These are phyloP conservation scores for Epichloe uncinata DNA, from an alignment of 2,329 filamentous ascomycete species.

Conservation along the genomic window DNA sequence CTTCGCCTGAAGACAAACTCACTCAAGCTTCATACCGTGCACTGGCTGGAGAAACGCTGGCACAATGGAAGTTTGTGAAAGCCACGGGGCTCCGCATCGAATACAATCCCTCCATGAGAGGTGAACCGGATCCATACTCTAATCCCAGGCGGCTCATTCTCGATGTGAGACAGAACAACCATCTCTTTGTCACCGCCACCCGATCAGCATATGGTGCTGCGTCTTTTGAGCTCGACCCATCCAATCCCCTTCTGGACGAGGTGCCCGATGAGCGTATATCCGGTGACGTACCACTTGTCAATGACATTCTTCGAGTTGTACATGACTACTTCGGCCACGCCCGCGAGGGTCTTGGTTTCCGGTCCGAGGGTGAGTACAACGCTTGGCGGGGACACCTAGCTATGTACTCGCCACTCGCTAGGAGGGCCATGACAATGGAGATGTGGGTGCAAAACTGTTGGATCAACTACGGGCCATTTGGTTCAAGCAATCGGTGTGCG, in stretches of 20 bases:
- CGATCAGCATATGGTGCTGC: neutral
- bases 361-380: neutral
- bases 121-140: neutral
- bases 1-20: neutral
- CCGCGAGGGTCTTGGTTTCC: neutral
- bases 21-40: neutral
- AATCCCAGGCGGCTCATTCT: neutral
- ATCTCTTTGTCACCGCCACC: neutral
- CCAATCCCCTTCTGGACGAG: neutral
- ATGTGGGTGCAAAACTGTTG: neutral
- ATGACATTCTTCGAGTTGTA: neutral
- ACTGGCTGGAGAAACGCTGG: neutral
- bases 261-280: neutral
- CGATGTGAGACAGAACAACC: neutral
- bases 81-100: neutral
- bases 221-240: neutral
- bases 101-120: neutral
- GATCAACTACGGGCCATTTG: neutral
- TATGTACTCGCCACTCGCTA: neutral
- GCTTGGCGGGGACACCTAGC: neutral
- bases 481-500: neutral
- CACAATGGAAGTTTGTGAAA: neutral
- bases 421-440: neutral
- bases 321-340: neutral
- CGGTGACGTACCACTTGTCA: neutral